Percentiles rank a stretch among this genome's conserved stretches.
phyloP scores from a whole-genome alignment of 164 flowering plant species.

The Berberis vulgaris region DNA sequence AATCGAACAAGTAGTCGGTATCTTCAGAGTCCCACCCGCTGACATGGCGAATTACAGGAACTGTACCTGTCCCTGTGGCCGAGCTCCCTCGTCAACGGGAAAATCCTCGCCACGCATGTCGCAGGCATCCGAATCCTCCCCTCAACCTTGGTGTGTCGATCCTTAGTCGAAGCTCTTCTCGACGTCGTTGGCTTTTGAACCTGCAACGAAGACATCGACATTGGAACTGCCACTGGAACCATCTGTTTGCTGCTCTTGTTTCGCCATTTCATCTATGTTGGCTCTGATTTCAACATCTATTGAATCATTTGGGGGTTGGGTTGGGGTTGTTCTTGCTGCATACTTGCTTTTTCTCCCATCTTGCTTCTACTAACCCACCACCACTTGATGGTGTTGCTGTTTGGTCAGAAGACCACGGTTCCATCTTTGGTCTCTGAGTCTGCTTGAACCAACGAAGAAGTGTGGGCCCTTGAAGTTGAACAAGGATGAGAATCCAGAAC shows the following conservation, averaged over 20 bases:
- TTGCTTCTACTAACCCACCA: slow-evolving; percentile 18
- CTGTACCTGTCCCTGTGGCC: slow-evolving; percentile 81
- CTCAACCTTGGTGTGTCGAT: slow-evolving; percentile 68
- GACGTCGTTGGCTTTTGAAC: slow-evolving; percentile 1
- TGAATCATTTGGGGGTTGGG: neutral
- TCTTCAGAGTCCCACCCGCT: slow-evolving; percentile 39
- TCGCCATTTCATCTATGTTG: slow-evolving; percentile 1
- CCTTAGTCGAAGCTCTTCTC: slow-evolving; percentile 44
- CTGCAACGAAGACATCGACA: slow-evolving; percentile 8
- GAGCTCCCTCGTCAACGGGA: slow-evolving; percentile 62
- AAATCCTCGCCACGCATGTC: slow-evolving; percentile 67
- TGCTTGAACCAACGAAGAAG: slow-evolving; percentile 2
- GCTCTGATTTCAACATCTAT: slow-evolving; percentile 8
- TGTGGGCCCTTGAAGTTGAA: slow-evolving; percentile 1
- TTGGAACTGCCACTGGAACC: slow-evolving; percentile 6
- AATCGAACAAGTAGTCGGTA: slow-evolving; percentile 25
- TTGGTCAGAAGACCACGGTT: too few species aligned
- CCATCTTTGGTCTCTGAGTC: too few species aligned
- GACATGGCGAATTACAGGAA: slow-evolving; percentile 61
- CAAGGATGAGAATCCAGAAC: slow-evolving; percentile 5
- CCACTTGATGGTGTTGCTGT: too few species aligned
- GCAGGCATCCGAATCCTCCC: slow-evolving; percentile 80
- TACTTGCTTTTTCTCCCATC: slow-evolving; percentile 6
- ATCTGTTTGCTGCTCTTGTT: neutral
- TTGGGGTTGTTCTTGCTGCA: neutral